Evolutionary conservation across 78 protist genomes (phyloP).

Genomic region (Dictyostelium brefeldianum): DNA sequence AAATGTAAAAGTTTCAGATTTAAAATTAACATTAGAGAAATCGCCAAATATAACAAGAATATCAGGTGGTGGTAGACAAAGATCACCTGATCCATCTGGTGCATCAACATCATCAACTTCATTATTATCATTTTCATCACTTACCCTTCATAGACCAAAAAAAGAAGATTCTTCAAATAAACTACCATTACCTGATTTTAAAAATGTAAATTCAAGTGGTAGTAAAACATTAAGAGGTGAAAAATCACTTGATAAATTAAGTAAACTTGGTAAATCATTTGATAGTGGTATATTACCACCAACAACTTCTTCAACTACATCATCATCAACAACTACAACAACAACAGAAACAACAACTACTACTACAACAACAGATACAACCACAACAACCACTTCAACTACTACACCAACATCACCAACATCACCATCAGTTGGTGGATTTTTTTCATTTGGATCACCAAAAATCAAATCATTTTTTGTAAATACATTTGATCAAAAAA

Average conservation of each 20-base stretch:
- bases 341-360: slow-evolving; percentile 9
- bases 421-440: neutral
- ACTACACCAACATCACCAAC: neutral
- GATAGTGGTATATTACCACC: slow-evolving; percentile 3
- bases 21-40: slow-evolving; percentile 57
- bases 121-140: neutral
- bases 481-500: slow-evolving; percentile 25
- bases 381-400: neutral
- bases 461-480: slow-evolving; percentile 34
- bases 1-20: slow-evolving; percentile 26
- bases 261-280: neutral
- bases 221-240: neutral
- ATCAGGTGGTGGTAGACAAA: slow-evolving; percentile 65
- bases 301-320: neutral
- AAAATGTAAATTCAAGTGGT: no score
- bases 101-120: neutral
- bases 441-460: slow-evolving; percentile 17
- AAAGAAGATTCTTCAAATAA: neutral
- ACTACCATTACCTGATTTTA: neutral
- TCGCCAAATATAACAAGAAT: slow-evolving; percentile 57
- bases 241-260: neutral
- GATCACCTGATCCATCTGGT: neutral
- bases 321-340: neutral
- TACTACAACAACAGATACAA: neutral
- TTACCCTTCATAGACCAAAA: neutral